phyloP scores from a whole-genome alignment of 2,329 filamentous ascomycete species.

The Sporothrix mexicana region DNA sequence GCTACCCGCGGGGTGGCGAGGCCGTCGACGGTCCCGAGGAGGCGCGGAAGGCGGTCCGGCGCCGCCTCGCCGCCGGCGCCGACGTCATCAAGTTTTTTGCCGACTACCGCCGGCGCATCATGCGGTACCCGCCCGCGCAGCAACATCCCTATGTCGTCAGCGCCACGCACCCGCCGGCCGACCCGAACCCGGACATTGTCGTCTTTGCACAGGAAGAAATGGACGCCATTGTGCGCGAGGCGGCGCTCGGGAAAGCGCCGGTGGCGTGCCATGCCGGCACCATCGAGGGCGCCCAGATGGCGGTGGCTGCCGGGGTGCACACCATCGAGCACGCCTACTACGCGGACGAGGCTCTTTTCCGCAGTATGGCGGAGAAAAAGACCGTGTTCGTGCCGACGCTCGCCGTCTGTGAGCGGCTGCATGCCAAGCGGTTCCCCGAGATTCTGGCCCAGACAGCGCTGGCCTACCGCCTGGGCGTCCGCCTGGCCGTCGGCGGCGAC shows the following conservation, averaged over 20 bases:
- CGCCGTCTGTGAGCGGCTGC: slow-evolving; percentile 50
- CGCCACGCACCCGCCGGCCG: slow-evolving; percentile 49
- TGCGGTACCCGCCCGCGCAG: slow-evolving; percentile 46
- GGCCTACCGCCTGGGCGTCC: slow-evolving; percentile 55
- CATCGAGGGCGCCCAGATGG: slow-evolving; percentile 46
- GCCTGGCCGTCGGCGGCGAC: slow-evolving; percentile 59
- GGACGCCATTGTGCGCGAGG: slow-evolving; percentile 56
- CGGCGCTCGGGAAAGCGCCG: slow-evolving; percentile 45
- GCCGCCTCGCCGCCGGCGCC: slow-evolving; percentile 55
- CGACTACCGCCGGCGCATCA: slow-evolving; percentile 53
- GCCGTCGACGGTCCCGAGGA: slow-evolving; percentile 54
- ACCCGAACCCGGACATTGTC: slow-evolving; percentile 51
- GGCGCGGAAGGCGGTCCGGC: slow-evolving; percentile 53
- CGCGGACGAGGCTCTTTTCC: not conserved
- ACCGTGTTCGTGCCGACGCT: slow-evolving; percentile 61
- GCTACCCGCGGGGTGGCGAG: slow-evolving; percentile 45
- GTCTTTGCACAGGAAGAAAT: slow-evolving; percentile 58
- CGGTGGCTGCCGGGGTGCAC: slow-evolving; percentile 53
- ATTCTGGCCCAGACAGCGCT: slow-evolving; percentile 50
- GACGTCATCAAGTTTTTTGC: slow-evolving; percentile 60
- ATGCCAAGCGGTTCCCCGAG: slow-evolving; percentile 40
- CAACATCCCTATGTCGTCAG: slow-evolving; percentile 26
- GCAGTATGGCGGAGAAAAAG: slow-evolving; percentile 35
- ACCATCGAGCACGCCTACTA: slow-evolving; percentile 52
- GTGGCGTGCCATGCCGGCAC: slow-evolving; percentile 14